These are phyloP conservation scores for Acrasis kona DNA, from an alignment of 78 protist species.

Conservation along the genomic window DNA sequence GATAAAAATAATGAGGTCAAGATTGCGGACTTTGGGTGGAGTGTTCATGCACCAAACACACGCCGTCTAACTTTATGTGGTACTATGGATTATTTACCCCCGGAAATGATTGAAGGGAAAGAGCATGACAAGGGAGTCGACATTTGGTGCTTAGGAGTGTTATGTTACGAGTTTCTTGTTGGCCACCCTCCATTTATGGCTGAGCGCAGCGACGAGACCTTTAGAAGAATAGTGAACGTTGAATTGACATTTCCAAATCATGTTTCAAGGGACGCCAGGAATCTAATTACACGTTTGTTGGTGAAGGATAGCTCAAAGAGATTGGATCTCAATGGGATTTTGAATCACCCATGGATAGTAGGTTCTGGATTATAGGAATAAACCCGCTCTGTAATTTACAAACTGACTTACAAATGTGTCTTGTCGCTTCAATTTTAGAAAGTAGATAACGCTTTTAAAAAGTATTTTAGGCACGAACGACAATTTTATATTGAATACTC, in stretches of 20 bases:
- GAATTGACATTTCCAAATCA: background rate
- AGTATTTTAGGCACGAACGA: too few relatives aligned
- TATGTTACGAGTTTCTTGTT: slow-evolving; percentile 8
- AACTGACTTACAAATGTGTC: too few relatives aligned
- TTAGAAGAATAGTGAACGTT: background rate
- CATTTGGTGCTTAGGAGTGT: slow-evolving; percentile 10
- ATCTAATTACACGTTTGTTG: background rate
- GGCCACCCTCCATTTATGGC: slow-evolving; percentile 18
- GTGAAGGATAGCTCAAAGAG: background rate
- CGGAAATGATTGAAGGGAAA: slow-evolving; percentile 52
- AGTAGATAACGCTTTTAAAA: too few relatives aligned
- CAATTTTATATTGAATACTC: too few relatives aligned
- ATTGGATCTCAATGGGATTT: background rate
- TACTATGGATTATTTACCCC: slow-evolving; percentile 80
- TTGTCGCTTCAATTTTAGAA: too few relatives aligned
- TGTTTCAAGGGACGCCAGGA: background rate
- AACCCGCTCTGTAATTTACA: too few relatives aligned
- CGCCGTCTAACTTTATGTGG: slow-evolving; percentile 79
- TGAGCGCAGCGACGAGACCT: slow-evolving; percentile 11
- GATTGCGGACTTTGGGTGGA: slow-evolving; percentile 97
- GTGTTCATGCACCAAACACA: slow-evolving; percentile 68
- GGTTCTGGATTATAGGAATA: background rate
- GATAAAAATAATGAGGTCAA: slow-evolving; percentile 69
- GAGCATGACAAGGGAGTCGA: slow-evolving; percentile 13
- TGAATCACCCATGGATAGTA: background rate